Evolutionary conservation across 2,329 filamentous ascomycete genomes (phyloP), one percentile per base, ranked within the genome.

Genomic region (Annulohypoxylon truncatum): DNA sequence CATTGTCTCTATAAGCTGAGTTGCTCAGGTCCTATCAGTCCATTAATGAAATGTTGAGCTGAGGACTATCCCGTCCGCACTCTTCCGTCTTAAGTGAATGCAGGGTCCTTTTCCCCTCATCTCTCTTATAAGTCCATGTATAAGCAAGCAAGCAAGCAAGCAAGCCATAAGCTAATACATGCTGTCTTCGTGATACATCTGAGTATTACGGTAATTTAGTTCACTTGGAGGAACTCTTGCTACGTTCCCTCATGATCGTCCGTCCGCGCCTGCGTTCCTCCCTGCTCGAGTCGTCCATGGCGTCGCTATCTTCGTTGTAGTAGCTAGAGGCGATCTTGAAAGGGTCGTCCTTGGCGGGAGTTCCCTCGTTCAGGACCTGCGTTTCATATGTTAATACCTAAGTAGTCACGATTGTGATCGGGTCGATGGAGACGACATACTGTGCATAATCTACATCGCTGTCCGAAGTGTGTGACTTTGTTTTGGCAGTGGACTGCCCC

Each of bases 341-440:
- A 35, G 60, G 33, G 28, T 72, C 64, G 46, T 66, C 50, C 38
- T 66, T 69, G 22, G 67, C 54, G 2, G 73, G 69, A 13, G 58
- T 61, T 13, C 74, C 74, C 35, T 76, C 73, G 47, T 76, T 76
- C 71, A 74, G 55, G 33, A 71, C 65, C 73, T 75, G n/a, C 18
- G 10, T 46, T 44, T 55, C 8, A 35, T 15, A 13, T 5, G 29
- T 31, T 10, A 44, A 26, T 26, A 22, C 6, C 22, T 51, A 2
- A 12, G 38, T 5, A 20, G n/a, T 9, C n/a, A 28, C n/a, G n/a
- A 8, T 28, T 13, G 4, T 8, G 26, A 20, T 6, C 4, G 44
- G 9, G 10, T 28, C 22, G 18, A 15, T 18, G 44, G 42, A 33
- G 33, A 26, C 15, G 13, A 66, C 72, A 10, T 73, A 75, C 75